These are phyloP conservation scores for Malassezia brasiliensis DNA, from an alignment of 1,284 basidiomycete genomes.

Conservation along the genomic window DNA sequence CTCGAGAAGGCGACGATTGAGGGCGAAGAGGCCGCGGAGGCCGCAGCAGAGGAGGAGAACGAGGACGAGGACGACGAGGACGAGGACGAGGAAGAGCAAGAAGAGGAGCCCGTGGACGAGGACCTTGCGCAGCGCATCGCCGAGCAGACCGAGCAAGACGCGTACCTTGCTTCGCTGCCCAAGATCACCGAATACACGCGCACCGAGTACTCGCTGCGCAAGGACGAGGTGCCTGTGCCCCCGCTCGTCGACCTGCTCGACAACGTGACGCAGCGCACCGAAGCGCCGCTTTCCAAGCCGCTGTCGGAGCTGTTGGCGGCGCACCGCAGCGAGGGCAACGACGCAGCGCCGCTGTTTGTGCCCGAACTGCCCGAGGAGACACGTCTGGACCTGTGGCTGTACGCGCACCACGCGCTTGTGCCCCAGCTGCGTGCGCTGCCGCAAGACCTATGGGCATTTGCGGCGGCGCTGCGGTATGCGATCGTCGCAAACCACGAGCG, in stretches of 20 bases:
- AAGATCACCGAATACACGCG: constrained; percentile 18
- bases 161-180: constrained; percentile 2
- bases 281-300: not conserved
- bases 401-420: constrained; percentile 9
- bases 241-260: constrained; percentile 1
- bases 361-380: constrained; percentile 5
- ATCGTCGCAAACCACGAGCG: constrained; percentile 16
- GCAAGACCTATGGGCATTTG: constrained; percentile 11
- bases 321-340: not conserved
- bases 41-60: not conserved
- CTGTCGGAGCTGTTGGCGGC: not conserved
- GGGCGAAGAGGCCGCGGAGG: not conserved
- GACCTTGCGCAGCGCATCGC: not conserved
- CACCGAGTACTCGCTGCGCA: constrained; percentile 18
- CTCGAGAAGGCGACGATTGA: constrained; percentile 2
- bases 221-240: constrained; percentile 14
- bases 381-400: constrained; percentile 15
- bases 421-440: constrained; percentile 9
- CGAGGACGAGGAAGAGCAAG: not conserved
- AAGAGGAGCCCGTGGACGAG: not conserved
- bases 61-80: constrained; percentile 1
- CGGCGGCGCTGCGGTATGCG: constrained; percentile 14
- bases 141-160: not conserved
- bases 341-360: constrained; percentile 1
- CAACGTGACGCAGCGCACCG: not conserved